Conservation (phyloP, 2,329 filamentous ascomycete genomes). For the Penicillium sp. region DNA sequence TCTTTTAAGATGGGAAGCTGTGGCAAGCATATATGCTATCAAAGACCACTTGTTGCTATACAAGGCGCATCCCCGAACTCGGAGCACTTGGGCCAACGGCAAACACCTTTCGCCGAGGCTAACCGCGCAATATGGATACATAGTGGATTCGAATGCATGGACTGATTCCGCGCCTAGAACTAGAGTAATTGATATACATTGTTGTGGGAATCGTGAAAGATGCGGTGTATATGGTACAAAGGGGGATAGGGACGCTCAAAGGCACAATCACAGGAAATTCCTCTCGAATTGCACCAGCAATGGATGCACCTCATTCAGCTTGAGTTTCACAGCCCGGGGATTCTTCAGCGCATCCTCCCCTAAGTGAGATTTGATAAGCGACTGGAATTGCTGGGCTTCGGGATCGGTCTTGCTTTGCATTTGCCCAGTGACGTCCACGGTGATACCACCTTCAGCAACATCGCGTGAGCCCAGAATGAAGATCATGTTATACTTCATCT, state of each 20-base stretch:
- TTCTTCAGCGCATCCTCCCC: slow-evolving; percentile 34
- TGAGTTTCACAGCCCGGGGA: slow-evolving; percentile 39
- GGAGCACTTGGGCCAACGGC: slow-evolving; percentile 14
- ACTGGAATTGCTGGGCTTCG: slow-evolving; percentile 29
- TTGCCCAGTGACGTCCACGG: slow-evolving; percentile 45
- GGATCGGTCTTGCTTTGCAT: slow-evolving; percentile 44
- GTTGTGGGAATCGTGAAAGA: neutral
- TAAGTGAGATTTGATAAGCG: slow-evolving; percentile 28
- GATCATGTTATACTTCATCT: slow-evolving; percentile 72
- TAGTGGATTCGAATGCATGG: slow-evolving; percentile 2
- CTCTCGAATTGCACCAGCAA: slow-evolving; percentile 42
- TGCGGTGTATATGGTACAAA: slow-evolving; percentile 15
- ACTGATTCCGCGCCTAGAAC: neutral
- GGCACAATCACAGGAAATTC: slow-evolving; percentile 35
- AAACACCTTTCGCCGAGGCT: slow-evolving; percentile 9
- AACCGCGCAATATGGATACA: slow-evolving; percentile 15
- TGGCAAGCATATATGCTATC: neutral
- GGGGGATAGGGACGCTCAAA: neutral
- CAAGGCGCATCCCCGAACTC: slow-evolving; percentile 15
- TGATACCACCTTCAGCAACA: slow-evolving; percentile 59
- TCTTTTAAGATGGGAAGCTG: neutral
- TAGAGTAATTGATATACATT: neutral
- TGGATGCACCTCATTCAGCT: slow-evolving; percentile 40
- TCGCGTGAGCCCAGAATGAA: slow-evolving; percentile 71
- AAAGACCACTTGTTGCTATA: neutral